phyloP scores from a whole-genome alignment of 192 early-diverging fungal species.

The Podila horticola region DNA sequence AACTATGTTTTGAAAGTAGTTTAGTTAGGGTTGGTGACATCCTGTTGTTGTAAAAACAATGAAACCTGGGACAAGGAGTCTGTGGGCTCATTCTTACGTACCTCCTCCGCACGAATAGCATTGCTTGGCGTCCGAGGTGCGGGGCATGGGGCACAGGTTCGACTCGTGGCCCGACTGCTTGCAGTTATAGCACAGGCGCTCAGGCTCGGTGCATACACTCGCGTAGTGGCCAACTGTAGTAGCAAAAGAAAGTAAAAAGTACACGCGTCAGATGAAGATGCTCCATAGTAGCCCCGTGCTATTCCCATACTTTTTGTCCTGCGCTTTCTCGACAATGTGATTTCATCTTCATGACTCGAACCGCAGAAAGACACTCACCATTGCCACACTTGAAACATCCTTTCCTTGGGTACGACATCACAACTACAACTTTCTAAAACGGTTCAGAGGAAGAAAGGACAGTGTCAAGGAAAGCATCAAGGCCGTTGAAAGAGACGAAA shows the following conservation, averaged over 20 bases:
- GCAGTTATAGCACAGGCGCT: constrained; percentile 69
- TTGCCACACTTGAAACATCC: constrained; percentile 69
- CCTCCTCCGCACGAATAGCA: constrained; percentile 67
- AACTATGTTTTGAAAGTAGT: constrained; percentile 36
- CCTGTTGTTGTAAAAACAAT: too few relatives aligned
- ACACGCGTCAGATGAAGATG: not conserved
- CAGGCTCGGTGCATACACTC: constrained; percentile 57
- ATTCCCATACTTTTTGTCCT: not conserved
- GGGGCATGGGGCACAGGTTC: constrained; percentile 58
- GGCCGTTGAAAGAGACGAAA: too few relatives aligned
- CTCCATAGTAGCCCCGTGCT: not conserved
- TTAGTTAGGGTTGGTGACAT: too few relatives aligned
- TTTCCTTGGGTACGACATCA: constrained; percentile 56
- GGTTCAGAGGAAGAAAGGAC: not conserved
- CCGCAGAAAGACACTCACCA: constrained; percentile 31
- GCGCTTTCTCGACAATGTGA: not conserved
- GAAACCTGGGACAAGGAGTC: not conserved
- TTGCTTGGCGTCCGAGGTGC: constrained; percentile 56
- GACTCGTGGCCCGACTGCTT: constrained; percentile 64
- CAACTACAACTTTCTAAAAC: not conserved
- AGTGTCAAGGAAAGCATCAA: too few relatives aligned
- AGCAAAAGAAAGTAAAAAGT: not conserved
- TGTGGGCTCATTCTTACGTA: constrained; percentile 6
- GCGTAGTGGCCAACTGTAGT: constrained; percentile 62
- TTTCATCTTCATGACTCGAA: not conserved